Evolutionary conservation across 768 basidiomycete species (phyloP).

Genomic region (Gautieria morchelliformis): DNA sequence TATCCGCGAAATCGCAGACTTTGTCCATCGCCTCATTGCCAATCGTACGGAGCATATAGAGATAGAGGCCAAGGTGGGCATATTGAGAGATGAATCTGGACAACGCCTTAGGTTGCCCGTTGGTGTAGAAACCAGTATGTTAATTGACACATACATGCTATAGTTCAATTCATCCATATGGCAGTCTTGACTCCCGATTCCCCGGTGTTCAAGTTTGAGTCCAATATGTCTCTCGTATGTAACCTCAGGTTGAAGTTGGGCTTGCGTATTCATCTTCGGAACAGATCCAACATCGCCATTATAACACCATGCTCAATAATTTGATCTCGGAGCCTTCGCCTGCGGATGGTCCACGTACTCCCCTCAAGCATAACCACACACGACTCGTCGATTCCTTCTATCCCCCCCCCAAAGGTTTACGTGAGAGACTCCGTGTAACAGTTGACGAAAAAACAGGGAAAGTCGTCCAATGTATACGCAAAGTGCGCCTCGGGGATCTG

Average conservation of each 20-base stretch:
- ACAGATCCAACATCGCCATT: conserved; percentile 80
- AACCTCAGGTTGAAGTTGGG: conserved; percentile 11
- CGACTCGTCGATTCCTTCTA: conserved; percentile 77
- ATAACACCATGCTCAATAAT: conserved; percentile 79
- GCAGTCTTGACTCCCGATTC: conserved; percentile 60
- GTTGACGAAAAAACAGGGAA: conserved; percentile 62
- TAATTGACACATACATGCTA: background rate
- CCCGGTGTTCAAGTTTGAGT: conserved; percentile 69
- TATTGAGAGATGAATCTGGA: conserved; percentile 51
- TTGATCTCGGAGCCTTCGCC: conserved; percentile 50
- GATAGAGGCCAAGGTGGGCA: conserved; percentile 85
- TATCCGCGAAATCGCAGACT: conserved; percentile 85
- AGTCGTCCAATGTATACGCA: conserved; percentile 62
- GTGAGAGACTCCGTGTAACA: conserved; percentile 66
- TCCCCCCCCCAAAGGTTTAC: conserved; percentile 25
- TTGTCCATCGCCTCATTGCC: conserved; percentile 62
- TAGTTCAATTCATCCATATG: background rate
- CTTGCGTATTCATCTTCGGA: conserved; percentile 10
- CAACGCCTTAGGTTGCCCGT: conserved; percentile 62
- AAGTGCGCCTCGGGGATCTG: conserved; percentile 77
- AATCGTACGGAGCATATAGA: conserved; percentile 54
- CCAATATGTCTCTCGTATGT: conserved; percentile 85
- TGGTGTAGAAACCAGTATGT: conserved; percentile 77
- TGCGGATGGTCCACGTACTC: conserved; percentile 40
- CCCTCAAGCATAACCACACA: conserved; percentile 68